Evolutionary conservation across 129 eudicot genomes (phyloP).

Genomic region (Flaveria linearis): DNA sequence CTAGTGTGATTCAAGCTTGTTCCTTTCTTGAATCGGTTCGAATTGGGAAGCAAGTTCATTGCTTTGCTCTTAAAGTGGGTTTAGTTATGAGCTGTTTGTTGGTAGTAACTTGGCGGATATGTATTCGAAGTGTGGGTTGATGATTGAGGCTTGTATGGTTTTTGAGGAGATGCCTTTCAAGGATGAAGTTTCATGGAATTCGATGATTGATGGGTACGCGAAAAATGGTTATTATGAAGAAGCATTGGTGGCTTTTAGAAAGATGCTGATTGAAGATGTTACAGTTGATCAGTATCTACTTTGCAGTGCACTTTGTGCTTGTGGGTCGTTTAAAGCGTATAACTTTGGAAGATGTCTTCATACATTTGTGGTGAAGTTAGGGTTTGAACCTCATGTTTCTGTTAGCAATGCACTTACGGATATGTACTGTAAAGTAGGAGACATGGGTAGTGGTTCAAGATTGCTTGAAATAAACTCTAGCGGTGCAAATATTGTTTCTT

Average conservation of each 20-base stretch:
- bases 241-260: conserved; percentile 40
- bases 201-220: conserved; percentile 53
- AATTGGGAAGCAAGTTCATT: conserved; percentile 44
- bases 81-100: conserved; percentile 49
- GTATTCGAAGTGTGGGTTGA: conserved; percentile 49
- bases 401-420: conserved; percentile 48
- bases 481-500: conserved; percentile 40
- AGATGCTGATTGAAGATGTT: conserved; percentile 40
- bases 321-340: conserved; percentile 39
- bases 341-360: conserved; percentile 39
- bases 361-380: conserved; percentile 39
- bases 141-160: conserved; percentile 50
- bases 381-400: conserved; percentile 34
- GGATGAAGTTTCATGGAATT: conserved; percentile 53
- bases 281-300: conserved; percentile 41
- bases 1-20: conserved; percentile 53
- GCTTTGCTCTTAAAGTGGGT: conserved; percentile 39
- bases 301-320: conserved; percentile 42
- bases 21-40: conserved; percentile 25
- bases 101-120: conserved; percentile 61
- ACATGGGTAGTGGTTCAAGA: conserved; percentile 46
- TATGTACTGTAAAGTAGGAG: conserved; percentile 53
- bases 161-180: conserved; percentile 55
- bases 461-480: conserved; percentile 29
- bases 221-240: conserved; percentile 45